These are phyloP conservation scores for Lyophyllum decastes DNA, from an alignment of 768 basidiomycete species.

Conservation along the genomic window DNA sequence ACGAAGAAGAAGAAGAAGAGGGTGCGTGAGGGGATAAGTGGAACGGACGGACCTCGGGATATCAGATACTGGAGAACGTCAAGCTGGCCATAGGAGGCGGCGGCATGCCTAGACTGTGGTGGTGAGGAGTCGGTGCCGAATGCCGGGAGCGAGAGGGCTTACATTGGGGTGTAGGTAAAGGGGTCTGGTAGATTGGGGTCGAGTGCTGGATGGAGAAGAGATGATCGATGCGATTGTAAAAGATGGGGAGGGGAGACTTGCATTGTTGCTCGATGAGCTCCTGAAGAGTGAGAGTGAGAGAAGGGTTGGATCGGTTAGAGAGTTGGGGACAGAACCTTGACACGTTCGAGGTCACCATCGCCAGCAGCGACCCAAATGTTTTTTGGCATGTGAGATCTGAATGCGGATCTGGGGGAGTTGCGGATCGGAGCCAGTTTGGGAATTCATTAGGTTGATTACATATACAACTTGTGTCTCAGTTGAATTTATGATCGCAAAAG, in stretches of 20 bases:
- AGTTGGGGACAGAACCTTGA: conserved; percentile 47
- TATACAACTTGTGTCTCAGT: no score
- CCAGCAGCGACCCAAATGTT: conserved; percentile 95
- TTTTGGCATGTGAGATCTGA: conserved; percentile 29
- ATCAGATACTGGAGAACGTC: conserved; percentile 78
- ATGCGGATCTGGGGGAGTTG: background rate
- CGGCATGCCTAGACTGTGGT: conserved; percentile 72
- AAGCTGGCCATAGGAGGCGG: conserved; percentile 88
- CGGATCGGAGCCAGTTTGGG: background rate
- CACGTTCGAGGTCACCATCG: conserved; percentile 82
- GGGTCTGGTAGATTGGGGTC: conserved; percentile 73
- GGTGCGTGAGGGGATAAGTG: conserved; percentile 4
- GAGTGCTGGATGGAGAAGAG: conserved; percentile 44
- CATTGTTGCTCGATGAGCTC: conserved; percentile 60
- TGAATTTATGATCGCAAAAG: conserved; percentile 6
- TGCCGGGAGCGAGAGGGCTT: conserved; percentile 20
- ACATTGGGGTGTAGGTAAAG: conserved; percentile 85
- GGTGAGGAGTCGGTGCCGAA: conserved; percentile 1
- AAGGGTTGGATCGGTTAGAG: conserved; percentile 2
- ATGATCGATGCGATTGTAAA: conserved; percentile 28
- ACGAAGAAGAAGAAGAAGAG: conserved; percentile 4
- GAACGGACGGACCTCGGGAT: conserved; percentile 51
- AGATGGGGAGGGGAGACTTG: conserved; percentile 39
- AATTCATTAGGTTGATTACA: no score
- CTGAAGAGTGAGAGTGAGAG: conserved; percentile 30